Base-by-base conservation (phyloP, 2,329 filamentous ascomycete genomes). In the Hymenotorrendiella dingleyae region DNA sequence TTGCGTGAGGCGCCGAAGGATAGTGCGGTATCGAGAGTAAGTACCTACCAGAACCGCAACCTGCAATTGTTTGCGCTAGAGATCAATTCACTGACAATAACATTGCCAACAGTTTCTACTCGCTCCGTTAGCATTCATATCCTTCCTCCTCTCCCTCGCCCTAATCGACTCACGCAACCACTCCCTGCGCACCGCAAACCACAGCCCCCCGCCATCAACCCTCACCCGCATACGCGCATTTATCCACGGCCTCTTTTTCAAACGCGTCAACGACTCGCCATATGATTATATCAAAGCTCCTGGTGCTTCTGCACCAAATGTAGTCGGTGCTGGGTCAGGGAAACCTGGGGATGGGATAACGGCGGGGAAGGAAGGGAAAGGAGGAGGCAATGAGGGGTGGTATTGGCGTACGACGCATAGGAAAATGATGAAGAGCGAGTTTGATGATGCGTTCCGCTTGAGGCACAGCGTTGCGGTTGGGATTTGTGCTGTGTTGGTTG, bases 121-220 rank as follows among this genome's bases (percentile, higher is more conserved):
- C 16, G 43, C 59, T 5, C 59, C 60, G 1, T 37, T 62, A 26
- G 54, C 53, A 14, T 62, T 62, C 46, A 12, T 62, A 36, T 59
- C 58, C 29, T 62, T 62, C 48, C 50, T 62, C 47, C 40, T 62
- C 36, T 61, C 59, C 8, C 58, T 62, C 40, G 54, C 54, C 16
- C 48, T 62, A 2, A 49, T 62, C 46, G 55, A 59, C 36, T 38
- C 42, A 1, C 45, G 46, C 4, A 59, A 58, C 36, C 36, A 52
- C 36, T 43, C 36, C 7, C 33, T 52, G 8, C 52, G 58, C 24
- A 35, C 45, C 12, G 44, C 29, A 12, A 17, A 29, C 50, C 26
- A 41, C 44, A 8, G 51, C 49, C 29, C 47, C 42, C 1, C 33
- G 27, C 20, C 17, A 37, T 9, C 36, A 32, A 4, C 35, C 26